Evolutionary conservation across 164 flowering plant genomes (phyloP), one percentile per base, ranked within the genome.

Genomic region (Nymphaea thermarum): DNA sequence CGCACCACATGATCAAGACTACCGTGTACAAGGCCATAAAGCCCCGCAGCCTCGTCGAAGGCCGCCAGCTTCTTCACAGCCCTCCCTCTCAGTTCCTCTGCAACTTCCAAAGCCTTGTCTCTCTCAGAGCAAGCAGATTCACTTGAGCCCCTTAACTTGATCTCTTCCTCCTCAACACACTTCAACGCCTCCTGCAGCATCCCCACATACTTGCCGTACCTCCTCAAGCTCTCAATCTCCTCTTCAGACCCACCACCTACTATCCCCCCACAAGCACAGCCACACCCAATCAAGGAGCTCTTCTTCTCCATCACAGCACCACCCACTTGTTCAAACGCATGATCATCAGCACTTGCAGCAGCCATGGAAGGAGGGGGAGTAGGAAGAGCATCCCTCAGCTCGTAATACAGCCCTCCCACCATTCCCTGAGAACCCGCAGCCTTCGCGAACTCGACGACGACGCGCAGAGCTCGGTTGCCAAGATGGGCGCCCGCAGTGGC

Each of bases 221-320:
- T 82, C 63, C 87, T 82, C 72, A 89, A 43, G 63, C 47, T 85
- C 81, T 82, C 81, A 1, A 84, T 73, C 63, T 87, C 86, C 43
- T 78, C 85, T 63, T 83, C 84, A 44, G 66, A 72, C 61, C 86
- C 89, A 5, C 88, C 96, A 17, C 87, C 91, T 51, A 87, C 15
- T n/a, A 89, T 82, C 10, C 89, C 89, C 66, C 96, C 96, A 77
- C 89, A 85, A 1, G 85, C 86, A 0, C 82, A 90, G 0, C 79
- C 88, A 67, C 92, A 85, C 3, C 81, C 85, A 65, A 78, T 78
- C 4, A 86, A 36, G 66, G 43, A 78, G 8, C 88, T 86, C 62
- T 76, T 79, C 69, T 79, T 83, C 72, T 74, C 73, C 5, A 75
- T 64, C 63, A 78, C 77, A 75, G 62, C 60, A 44, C 45, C 65